Evolutionary conservation across 495 filamentous ascomycete species (phyloP).

Genomic region (Talaromyces thailandensis): DNA sequence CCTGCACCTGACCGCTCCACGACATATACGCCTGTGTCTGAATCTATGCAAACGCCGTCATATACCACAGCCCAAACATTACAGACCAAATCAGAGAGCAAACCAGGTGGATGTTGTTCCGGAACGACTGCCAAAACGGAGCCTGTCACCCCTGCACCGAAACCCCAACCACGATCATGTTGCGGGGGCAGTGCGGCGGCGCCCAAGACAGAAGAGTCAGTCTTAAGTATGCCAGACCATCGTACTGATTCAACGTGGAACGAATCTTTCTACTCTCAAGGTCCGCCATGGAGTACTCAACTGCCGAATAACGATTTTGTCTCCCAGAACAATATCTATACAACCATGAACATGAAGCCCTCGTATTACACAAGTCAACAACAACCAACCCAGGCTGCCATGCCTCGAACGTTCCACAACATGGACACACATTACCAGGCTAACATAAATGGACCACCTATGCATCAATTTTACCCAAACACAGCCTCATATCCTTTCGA

Average conservation of each 20-base stretch:
- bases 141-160: constrained; percentile 5
- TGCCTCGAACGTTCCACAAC: not conserved
- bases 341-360: not conserved
- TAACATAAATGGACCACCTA: not conserved
- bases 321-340: not conserved
- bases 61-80: too few species aligned
- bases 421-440: not conserved
- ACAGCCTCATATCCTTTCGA: constrained; percentile 1
- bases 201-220: not conserved
- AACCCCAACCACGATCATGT: constrained; percentile 20
- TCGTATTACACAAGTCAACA: not conserved
- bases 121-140: constrained; percentile 16
- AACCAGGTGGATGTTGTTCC: constrained; percentile 21
- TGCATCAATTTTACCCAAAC: not conserved
- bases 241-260: not conserved
- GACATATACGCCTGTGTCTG: not conserved
- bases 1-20: not conserved
- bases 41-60: not conserved
- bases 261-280: not conserved
- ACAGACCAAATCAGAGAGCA: not conserved
- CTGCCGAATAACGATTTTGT: not conserved
- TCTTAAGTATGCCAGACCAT: not conserved
- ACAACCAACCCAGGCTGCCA: not conserved
- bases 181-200: constrained; percentile 12
- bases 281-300: not conserved